These are phyloP conservation scores for Paramecium biaurelia DNA, from an alignment of 73 alveolate species.

Conservation along the genomic window DNA sequence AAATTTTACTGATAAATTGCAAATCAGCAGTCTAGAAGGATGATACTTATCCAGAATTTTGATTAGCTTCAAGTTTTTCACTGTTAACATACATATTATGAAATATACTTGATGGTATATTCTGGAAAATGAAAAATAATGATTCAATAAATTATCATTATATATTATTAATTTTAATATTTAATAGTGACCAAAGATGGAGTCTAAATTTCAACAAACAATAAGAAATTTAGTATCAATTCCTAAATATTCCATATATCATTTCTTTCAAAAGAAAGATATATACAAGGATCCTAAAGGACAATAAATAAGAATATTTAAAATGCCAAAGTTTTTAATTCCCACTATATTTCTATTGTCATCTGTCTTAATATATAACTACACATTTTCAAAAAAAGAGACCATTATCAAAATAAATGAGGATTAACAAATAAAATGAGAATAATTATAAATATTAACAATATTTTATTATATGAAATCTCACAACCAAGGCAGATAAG, in stretches of 20 bases:
- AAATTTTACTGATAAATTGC: conserved; percentile 49
- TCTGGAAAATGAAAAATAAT: neutral
- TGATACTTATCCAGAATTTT: neutral
- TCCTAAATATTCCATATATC: neutral
- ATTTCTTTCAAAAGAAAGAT: conserved; percentile 20
- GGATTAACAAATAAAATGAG: neutral
- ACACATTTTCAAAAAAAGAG: neutral
- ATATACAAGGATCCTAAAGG: neutral
- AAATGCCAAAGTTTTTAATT: neutral
- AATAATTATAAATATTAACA: neutral
- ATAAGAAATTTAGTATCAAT: neutral
- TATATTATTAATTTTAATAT: neutral
- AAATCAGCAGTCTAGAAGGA: conserved; percentile 23
- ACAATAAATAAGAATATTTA: neutral
- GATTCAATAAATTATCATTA: neutral
- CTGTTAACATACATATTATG: neutral
- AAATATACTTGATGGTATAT: neutral
- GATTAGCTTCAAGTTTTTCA: neutral
- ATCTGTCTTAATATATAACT: neutral
- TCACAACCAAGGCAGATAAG: conserved; percentile 29
- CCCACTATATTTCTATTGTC: neutral
- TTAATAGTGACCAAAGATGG: neutral
- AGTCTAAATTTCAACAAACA: neutral
- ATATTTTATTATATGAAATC: neutral
- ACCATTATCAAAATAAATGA: neutral